Evolutionary conservation across 371 early-diverging fungal genomes (phyloP).

Genomic region (Mucor piriformis): DNA sequence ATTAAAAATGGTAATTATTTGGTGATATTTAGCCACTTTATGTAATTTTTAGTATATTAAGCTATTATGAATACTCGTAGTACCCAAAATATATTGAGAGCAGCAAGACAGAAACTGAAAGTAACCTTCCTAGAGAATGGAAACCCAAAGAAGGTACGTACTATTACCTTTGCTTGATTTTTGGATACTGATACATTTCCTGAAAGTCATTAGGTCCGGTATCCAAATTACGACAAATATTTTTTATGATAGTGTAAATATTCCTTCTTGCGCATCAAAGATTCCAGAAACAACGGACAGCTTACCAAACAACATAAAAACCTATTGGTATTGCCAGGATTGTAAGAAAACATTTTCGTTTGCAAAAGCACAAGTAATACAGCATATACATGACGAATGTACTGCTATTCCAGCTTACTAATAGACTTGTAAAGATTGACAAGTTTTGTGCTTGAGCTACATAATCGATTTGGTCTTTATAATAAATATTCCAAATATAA

Average conservation of each 20-base stretch:
- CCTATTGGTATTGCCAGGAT: slow-evolving; percentile 45
- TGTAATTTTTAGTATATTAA: background rate
- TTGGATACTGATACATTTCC: background rate
- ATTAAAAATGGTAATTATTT: slow-evolving; percentile 43
- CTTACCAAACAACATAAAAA: slow-evolving; percentile 27
- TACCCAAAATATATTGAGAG: slow-evolving; percentile 39
- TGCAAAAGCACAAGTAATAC: slow-evolving; percentile 10
- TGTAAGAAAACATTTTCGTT: slow-evolving; percentile 22
- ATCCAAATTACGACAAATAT: slow-evolving; percentile 40
- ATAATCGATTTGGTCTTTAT: no score
- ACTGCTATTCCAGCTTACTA: background rate
- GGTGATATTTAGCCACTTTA: no score
- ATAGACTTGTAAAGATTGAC: no score
- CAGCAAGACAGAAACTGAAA: slow-evolving; percentile 17
- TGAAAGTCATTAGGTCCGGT: slow-evolving; percentile 38
- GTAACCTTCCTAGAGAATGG: slow-evolving; percentile 43
- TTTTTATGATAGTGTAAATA: slow-evolving; percentile 35
- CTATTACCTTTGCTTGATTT: background rate
- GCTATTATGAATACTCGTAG: slow-evolving; percentile 11
- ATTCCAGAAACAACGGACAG: slow-evolving; percentile 31
- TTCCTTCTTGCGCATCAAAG: slow-evolving; percentile 36
- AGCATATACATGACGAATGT: slow-evolving; percentile 8
- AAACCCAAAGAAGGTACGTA: slow-evolving; percentile 41
- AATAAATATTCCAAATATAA: no score
- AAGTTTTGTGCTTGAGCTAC: no score